Base-by-base conservation (phyloP, 2,329 filamentous ascomycete species). In the Aspergillus glaucus region DNA sequence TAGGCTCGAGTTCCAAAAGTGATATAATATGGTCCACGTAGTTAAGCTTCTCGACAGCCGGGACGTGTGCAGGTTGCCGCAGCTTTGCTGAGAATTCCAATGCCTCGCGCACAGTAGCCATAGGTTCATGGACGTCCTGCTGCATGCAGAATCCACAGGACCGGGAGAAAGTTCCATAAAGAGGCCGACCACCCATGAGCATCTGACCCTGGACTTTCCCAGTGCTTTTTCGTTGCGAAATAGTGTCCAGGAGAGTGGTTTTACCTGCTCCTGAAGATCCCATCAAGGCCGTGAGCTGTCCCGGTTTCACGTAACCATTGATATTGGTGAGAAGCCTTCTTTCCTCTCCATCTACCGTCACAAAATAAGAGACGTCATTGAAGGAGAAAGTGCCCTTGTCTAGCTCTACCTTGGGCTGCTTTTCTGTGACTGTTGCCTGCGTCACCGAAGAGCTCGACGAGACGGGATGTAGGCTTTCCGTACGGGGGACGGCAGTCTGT, bases 231-330 rank as follows among this genome's bases (percentile, higher is more conserved):
- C 83, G 70, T 4, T 77, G 71, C 1, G 83, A 82, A 9, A 94
- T 73, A 1, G 92, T 87, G 59, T 95, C 87, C 2, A 95, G 74
- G 0, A 94, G 73, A 0, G 89, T 94, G 0, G 88, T 93, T 71
- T 95, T 95, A 44, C 89, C 89, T 4, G 88, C 89, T n/a, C 80
- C 80, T 3, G 76, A 79, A 12, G 74, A 74, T 3, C 74, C 75
- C 75, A 77, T 78, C 37, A 79, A 57, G 6, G 75, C 75, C 5
- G 74, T 77, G 21, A 78, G 53, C 43, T 73, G 68, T 6, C 76
- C 76, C 0, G 75, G 75, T 48, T 73, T 69, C 19, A 79, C 74
- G 48, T 71, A 78, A 0, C 75, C 75, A 55, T 68, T 73, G 6
- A 78, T 62, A 19, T 74, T 68, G 45, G 73, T 71, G 26, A 78